These are phyloP conservation scores for Acer yangbiense DNA, from an alignment of 345 rosid species.

Conservation along the genomic window DNA sequence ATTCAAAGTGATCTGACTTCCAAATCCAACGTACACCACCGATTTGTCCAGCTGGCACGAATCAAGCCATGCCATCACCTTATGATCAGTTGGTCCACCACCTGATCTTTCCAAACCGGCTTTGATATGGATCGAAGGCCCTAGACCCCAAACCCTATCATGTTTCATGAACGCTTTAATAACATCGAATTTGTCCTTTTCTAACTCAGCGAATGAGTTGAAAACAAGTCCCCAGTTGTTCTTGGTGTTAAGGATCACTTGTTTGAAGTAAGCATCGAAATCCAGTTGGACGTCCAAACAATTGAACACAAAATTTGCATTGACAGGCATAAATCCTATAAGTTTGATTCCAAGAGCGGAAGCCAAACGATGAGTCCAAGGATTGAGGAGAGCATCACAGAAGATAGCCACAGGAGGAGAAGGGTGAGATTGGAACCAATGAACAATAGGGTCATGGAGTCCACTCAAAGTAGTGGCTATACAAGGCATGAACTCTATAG, in stretches of 20 bases:
- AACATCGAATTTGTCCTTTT: neutral
- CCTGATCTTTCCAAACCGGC: neutral
- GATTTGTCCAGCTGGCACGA: neutral
- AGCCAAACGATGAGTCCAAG: slow-evolving; percentile 10
- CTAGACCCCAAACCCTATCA: slow-evolving; percentile 17
- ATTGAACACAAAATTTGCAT: neutral
- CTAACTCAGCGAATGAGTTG: slow-evolving; percentile 16
- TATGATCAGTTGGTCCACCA: neutral
- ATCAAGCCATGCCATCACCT: slow-evolving; percentile 20
- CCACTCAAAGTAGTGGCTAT: slow-evolving; percentile 19
- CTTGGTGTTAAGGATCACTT: neutral
- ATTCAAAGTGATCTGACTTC: slow-evolving; percentile 13
- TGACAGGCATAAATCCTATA: neutral
- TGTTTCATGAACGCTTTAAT: slow-evolving; percentile 5
- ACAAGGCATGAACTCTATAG: slow-evolving; percentile 5
- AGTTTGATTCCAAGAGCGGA: neutral
- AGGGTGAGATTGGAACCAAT: slow-evolving; percentile 29
- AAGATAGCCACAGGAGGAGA: slow-evolving; percentile 34
- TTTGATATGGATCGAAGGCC: slow-evolving; percentile 10
- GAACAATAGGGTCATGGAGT: slow-evolving; percentile 18
- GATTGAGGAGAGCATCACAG: slow-evolving; percentile 32
- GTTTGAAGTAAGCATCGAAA: neutral
- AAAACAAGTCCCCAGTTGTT: slow-evolving; percentile 14
- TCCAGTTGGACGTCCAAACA: neutral
- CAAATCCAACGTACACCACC: slow-evolving; percentile 16